These are phyloP conservation scores for Neurospora sp. DNA, from an alignment of 495 filamentous ascomycete species.

Conservation along the genomic window DNA sequence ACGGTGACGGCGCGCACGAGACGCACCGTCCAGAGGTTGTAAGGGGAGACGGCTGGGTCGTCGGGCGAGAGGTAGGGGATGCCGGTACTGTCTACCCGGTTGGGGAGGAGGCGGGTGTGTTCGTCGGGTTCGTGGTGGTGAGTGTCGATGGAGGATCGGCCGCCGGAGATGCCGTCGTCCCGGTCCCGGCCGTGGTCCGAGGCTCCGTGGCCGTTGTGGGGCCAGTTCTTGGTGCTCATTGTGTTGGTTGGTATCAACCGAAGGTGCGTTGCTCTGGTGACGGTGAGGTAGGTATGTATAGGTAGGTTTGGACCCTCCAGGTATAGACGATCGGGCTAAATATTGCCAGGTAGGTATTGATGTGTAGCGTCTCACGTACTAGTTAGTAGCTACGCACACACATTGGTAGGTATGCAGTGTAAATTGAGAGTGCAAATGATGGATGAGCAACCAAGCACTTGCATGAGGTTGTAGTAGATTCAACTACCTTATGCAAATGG, in stretches of 20 bases:
- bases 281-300: no score
- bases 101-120: conserved; percentile 61
- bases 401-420: neutral
- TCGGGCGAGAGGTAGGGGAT: conserved; percentile 75
- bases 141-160: neutral
- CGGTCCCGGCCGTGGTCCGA: conserved; percentile 6
- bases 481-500: neutral
- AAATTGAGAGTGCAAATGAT: neutral
- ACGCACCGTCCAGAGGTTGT: conserved; percentile 87
- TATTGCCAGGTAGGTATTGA: neutral
- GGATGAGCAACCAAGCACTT: neutral
- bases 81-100: conserved; percentile 34
- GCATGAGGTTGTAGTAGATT: neutral
- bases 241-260: neutral
- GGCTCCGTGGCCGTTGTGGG: conserved; percentile 23
- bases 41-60: conserved; percentile 92
- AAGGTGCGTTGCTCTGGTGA: no score
- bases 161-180: neutral
- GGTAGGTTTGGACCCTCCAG: no score
- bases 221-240: conserved; percentile 8
- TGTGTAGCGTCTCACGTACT: neutral
- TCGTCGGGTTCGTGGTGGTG: conserved; percentile 48
- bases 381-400: neutral
- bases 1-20: conserved; percentile 64
- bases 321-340: neutral